Conservation (phyloP, 257 asterid species). For the Voacanga thouarsii region DNA sequence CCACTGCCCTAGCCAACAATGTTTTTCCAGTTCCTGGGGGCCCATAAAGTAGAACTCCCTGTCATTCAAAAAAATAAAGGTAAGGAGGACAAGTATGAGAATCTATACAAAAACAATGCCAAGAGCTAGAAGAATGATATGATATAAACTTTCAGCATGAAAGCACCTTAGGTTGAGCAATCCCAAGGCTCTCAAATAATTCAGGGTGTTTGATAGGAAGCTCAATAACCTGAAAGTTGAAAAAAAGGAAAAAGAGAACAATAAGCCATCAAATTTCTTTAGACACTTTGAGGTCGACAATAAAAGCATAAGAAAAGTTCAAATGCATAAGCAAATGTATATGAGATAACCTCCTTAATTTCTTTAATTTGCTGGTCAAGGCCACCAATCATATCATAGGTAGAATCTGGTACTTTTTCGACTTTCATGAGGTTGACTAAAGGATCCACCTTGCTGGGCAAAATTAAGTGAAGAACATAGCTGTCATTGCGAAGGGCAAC, state of each 20-base stretch:
- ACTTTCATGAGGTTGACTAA: slow-evolving; percentile 97
- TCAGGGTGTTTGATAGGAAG: slow-evolving; percentile 75
- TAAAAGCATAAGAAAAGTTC: not conserved
- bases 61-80: not conserved
- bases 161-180: slow-evolving; percentile 78
- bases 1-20: slow-evolving; percentile 67
- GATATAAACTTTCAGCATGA: not conserved
- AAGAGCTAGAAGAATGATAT: not conserved
- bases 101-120: not conserved
- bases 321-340: slow-evolving; percentile 1
- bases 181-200: slow-evolving; percentile 68
- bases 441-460: slow-evolving; percentile 97
- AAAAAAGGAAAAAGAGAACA: not conserved
- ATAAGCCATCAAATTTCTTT: not conserved
- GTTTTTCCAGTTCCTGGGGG: slow-evolving; percentile 79
- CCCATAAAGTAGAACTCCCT: slow-evolving; percentile 73
- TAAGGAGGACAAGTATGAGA: not conserved
- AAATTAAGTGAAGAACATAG: slow-evolving; percentile 82
- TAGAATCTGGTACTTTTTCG: slow-evolving; percentile 91
- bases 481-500: slow-evolving; percentile 94
- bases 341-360: slow-evolving; percentile 67
- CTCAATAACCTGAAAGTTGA: slow-evolving; percentile 51
- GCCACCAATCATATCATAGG: slow-evolving; percentile 97
- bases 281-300: not conserved
- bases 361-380: slow-evolving; percentile 94